A percentile compares a stretch with the other conserved stretches of the same genome.
These are phyloP conservation scores for Populus simonii DNA, from an alignment of 345 rosid genomes.

Conservation along the genomic window DNA sequence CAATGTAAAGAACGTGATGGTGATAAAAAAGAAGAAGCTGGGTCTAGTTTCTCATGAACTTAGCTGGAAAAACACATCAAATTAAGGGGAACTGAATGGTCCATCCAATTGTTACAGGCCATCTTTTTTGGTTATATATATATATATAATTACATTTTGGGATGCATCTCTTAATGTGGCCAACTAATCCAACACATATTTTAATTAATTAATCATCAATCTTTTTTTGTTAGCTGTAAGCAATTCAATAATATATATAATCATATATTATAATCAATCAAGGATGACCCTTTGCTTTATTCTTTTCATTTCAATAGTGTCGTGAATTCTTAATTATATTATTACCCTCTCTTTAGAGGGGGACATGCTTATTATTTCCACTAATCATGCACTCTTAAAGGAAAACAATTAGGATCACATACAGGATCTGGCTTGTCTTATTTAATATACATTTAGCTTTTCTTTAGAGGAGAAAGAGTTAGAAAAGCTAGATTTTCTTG, in stretches of 20 bases:
- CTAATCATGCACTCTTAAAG: constrained; percentile 26
- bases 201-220: background rate
- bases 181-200: constrained; percentile 24
- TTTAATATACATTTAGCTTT: background rate
- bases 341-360: background rate
- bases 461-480: constrained; percentile 14
- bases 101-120: constrained; percentile 18
- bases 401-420: constrained; percentile 20
- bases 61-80: constrained; percentile 15
- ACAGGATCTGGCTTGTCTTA: constrained; percentile 17
- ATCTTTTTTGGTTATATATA: constrained; percentile 11
- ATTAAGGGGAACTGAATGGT: constrained; percentile 11
- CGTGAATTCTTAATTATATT: background rate
- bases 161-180: constrained; percentile 13
- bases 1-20: background rate
- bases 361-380: constrained; percentile 13
- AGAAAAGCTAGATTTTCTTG: constrained; percentile 31
- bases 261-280: background rate
- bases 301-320: background rate
- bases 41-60: background rate
- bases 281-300: constrained; percentile 1
- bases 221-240: background rate
- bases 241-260: background rate
- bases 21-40: background rate
- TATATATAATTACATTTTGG: background rate